Percentiles rank a stretch among this genome's conserved stretches.
phyloP scores from a whole-genome alignment of 306 rosid genomes.

The Dryas octopetala region DNA sequence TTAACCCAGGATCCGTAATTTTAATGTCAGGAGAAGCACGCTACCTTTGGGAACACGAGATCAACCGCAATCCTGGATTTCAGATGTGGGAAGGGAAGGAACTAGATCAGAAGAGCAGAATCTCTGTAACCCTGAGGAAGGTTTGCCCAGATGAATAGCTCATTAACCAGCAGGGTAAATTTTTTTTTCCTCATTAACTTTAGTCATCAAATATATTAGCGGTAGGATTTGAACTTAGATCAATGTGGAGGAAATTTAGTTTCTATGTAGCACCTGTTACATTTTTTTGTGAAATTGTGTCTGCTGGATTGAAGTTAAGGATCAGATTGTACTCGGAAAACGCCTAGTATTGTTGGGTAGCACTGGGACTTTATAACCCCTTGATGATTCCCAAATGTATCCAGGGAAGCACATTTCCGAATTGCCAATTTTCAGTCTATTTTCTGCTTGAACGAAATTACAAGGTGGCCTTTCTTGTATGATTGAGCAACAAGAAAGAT shows the following conservation, averaged over 20 bases:
- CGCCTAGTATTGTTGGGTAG: conserved; percentile 74
- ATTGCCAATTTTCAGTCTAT: conserved; percentile 73
- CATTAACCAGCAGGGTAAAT: not conserved
- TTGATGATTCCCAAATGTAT: conserved; percentile 68
- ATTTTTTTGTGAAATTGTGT: conserved; percentile 73
- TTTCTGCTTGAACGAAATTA: conserved; percentile 69
- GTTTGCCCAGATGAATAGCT: conserved; percentile 47
- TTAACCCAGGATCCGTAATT: conserved; percentile 70
- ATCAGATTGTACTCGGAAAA: conserved; percentile 75
- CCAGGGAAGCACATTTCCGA: conserved; percentile 93
- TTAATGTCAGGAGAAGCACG: conserved; percentile 84
- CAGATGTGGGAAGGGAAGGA: conserved; percentile 68
- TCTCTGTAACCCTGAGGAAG: conserved; percentile 82
- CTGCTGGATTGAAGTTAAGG: conserved; percentile 80
- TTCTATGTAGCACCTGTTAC: conserved; percentile 35
- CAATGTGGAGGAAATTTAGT: not conserved
- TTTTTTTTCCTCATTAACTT: not conserved
- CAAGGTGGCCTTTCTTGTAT: conserved; percentile 78
- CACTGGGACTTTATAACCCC: conserved; percentile 64
- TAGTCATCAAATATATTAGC: not conserved
- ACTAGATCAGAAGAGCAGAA: conserved; percentile 55
- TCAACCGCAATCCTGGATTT: conserved; percentile 70
- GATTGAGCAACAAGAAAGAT: conserved; percentile 69
- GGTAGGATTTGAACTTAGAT: not conserved
- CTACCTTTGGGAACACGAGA: conserved; percentile 82